A percentile compares a stretch with the other conserved stretches of the same genome.
Evolutionary conservation across 108 stramenopile genomes (phyloP).

Genomic region (Nitzschia palea): DNA sequence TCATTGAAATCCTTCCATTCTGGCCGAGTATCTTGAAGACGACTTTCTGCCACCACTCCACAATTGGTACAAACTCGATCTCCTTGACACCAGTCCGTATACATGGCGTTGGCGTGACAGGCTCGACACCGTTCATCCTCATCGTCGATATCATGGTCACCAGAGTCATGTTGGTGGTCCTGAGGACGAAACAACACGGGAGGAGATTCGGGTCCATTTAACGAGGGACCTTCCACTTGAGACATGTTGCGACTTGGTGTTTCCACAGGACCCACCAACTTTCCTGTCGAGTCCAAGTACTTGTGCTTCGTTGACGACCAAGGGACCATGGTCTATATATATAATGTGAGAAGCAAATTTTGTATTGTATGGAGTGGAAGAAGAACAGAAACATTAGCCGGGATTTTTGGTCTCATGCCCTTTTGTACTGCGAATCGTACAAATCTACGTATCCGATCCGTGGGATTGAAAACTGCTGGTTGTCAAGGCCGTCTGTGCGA

Average conservation of each 20-base stretch:
- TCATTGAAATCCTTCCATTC: constrained; percentile 68
- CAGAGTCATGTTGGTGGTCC: background rate
- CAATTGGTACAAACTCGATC: constrained; percentile 66
- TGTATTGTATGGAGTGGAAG: too few relatives aligned
- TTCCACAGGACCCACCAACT: background rate
- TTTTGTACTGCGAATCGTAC: background rate
- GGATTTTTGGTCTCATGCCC: too few relatives aligned
- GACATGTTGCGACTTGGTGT: background rate
- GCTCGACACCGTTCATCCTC: constrained; percentile 38
- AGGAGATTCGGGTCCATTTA: constrained; percentile 21
- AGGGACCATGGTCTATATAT: constrained; percentile 11
- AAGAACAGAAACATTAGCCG: too few relatives aligned
- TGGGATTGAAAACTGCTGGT: constrained; percentile 5
- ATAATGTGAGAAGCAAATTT: too few relatives aligned
- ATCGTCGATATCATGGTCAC: constrained; percentile 15
- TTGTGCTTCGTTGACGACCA: background rate
- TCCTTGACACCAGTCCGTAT: constrained; percentile 58
- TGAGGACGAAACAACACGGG: background rate
- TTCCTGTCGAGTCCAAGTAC: background rate
- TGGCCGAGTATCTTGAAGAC: constrained; percentile 46
- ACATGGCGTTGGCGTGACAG: constrained; percentile 39
- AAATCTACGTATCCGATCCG: background rate
- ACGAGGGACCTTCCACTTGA: too few relatives aligned
- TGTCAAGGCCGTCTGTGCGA: too few relatives aligned
- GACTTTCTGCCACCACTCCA: constrained; percentile 56